Percentiles rank a stretch among this genome's conserved stretches.
phyloP scores from a whole-genome alignment of 2,329 filamentous ascomycete genomes.

The Teratosphaeria zuluensis region DNA sequence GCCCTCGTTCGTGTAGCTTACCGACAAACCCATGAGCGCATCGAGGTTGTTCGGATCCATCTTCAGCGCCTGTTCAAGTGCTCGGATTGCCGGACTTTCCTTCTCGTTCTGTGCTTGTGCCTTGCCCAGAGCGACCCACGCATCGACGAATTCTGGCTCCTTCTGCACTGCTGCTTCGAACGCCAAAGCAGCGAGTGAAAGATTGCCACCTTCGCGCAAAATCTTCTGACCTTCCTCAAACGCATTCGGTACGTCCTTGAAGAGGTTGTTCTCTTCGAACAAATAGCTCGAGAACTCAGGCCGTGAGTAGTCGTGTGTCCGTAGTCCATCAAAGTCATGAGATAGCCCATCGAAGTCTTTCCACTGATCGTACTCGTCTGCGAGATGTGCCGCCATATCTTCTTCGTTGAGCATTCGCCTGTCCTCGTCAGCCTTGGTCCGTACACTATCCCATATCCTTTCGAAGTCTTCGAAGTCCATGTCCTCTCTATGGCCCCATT shows the following conservation, averaged over 20 bases:
- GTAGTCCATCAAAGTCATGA: conserved; percentile 47
- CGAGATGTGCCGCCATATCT: conserved; percentile 51
- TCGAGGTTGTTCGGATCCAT: conserved; percentile 78
- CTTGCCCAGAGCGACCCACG: conserved; percentile 85
- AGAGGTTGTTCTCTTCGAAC: conserved; percentile 91
- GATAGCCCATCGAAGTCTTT: conserved; percentile 61
- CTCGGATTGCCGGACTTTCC: conserved; percentile 88
- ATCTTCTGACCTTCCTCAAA: conserved; percentile 92
- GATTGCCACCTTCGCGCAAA: conserved; percentile 84
- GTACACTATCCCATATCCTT: conserved; percentile 74
- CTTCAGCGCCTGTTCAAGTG: conserved; percentile 82
- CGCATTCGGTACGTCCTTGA: conserved; percentile 68
- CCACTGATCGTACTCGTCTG: conserved; percentile 76
- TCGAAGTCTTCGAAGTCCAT: conserved; percentile 69
- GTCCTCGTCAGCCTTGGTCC: conserved; percentile 57
- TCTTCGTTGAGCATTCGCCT: conserved; percentile 61
- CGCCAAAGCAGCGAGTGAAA: conserved; percentile 83
- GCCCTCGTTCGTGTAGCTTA: conserved; percentile 97
- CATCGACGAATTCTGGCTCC: conserved; percentile 75
- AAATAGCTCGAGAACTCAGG: conserved; percentile 73
- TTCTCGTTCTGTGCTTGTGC: conserved; percentile 98
- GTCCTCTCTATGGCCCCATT: neutral
- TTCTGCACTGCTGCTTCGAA: conserved; percentile 95
- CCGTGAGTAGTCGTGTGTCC: conserved; percentile 49
- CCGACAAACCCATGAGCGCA: conserved; percentile 87